These are phyloP conservation scores for Zygoascus hellenicus DNA, from an alignment of 1,139 yeast genomes.

Conservation along the genomic window DNA sequence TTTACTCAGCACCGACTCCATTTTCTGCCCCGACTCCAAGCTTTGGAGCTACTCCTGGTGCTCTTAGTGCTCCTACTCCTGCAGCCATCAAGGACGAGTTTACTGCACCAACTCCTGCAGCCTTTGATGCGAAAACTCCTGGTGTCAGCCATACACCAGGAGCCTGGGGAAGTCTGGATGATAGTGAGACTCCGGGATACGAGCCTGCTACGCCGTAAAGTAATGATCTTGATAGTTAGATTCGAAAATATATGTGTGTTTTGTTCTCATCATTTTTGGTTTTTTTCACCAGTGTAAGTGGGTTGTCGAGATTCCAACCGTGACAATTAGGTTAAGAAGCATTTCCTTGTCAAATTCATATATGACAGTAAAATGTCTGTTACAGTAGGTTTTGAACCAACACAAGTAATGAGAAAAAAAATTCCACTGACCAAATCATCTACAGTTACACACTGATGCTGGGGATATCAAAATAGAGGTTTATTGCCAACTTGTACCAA, in stretches of 20 bases:
- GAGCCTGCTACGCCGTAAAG: conserved; percentile 33
- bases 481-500: conserved; percentile 39
- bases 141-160: conserved; percentile 40
- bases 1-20: conserved; percentile 21
- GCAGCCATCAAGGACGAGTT: conserved; percentile 39
- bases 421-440: not conserved
- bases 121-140: conserved; percentile 38
- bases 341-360: not conserved
- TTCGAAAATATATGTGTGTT: not conserved
- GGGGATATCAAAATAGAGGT: conserved; percentile 40
- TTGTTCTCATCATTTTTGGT: too few relatives aligned
- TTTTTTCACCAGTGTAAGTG: too few relatives aligned
- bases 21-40: conserved; percentile 35
- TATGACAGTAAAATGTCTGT: conserved; percentile 10
- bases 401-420: not conserved
- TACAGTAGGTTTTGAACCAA: conserved; percentile 7
- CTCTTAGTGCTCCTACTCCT: conserved; percentile 36
- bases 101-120: conserved; percentile 41
- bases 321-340: too few relatives aligned
- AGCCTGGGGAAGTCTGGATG: conserved; percentile 33
- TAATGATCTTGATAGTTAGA: too few relatives aligned
- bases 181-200: conserved; percentile 34
- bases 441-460: conserved; percentile 35
- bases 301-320: too few relatives aligned
- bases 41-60: conserved; percentile 42